Base-by-base conservation (phyloP, 768 basidiomycete species). In the Pholiota molesta region DNA sequence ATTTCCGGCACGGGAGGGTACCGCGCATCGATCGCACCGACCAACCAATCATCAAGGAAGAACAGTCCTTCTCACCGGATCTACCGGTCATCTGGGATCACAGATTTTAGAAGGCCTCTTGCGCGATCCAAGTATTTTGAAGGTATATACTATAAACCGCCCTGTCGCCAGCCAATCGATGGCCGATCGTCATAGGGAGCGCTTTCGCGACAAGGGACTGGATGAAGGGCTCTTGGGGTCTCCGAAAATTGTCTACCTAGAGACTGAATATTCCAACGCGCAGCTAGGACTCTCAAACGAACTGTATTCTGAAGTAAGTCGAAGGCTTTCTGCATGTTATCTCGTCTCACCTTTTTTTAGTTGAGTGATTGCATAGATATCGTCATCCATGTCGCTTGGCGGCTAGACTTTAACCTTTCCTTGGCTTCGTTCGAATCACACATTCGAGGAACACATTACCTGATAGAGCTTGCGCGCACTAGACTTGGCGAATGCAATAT, bases 11-110 rank as follows among this genome's bases (percentile, higher is more conserved):
- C 17, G 4, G 16, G 45, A 29, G 2, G 14, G 7, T 11, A 5
- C 44, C 8, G 10, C n/a, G 3, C 16, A 17, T 21, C 16, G 31
- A n/a, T n/a, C 11, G 11, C 19, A 16, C 19, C 17, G 58, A 19
- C n/a, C 16, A 5, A 19, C 21, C 21, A 65, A n/a, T n/a, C 40
- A 6, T 9, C 21, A 8, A 8, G 44, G 21, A 13, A 21, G 19
- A 33, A 9, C 26, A 2, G 52, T 60, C 3, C 52, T 60, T 23
- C 37, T 60, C 13, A 60, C 59, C 2, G 59, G 59, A 13, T 60
- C 59, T 19, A 60, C 59, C 16, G 59, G 59, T 13, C 40, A 60
- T 26, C 29, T 60, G 5, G 59, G 59, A 29, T 53, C 59, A 10
- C 37, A 60, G 35, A 33, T 60, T 19, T 31, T 60, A 17, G 33